phyloP scores from a whole-genome alignment of 352 stramenopile species.

The Thraustotheca clavata region DNA sequence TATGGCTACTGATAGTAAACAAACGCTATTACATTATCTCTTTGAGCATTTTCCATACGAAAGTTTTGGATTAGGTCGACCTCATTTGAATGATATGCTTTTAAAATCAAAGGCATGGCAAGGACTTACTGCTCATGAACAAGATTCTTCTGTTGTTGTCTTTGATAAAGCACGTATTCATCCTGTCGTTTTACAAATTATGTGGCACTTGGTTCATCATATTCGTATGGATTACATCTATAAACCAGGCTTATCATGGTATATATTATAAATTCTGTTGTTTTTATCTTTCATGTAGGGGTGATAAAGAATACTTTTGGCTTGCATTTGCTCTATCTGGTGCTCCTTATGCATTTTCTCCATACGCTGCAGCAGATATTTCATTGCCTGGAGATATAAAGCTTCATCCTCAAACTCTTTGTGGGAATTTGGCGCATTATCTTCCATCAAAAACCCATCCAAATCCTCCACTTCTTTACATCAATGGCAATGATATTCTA shows the following conservation, averaged over 20 bases:
- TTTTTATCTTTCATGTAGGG: slow-evolving; percentile 16
- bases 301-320: slow-evolving; percentile 72
- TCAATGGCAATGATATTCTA: slow-evolving; percentile 16
- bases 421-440: slow-evolving; percentile 58
- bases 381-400: slow-evolving; percentile 38
- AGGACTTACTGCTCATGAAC: slow-evolving; percentile 42
- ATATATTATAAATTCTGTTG: background rate
- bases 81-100: slow-evolving; percentile 24
- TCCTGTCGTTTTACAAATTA: slow-evolving; percentile 38
- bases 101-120: slow-evolving; percentile 36
- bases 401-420: slow-evolving; percentile 47
- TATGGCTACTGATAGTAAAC: background rate
- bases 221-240: slow-evolving; percentile 51
- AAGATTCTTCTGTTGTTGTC: slow-evolving; percentile 63
- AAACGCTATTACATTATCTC: slow-evolving; percentile 3
- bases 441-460: slow-evolving; percentile 25
- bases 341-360: slow-evolving; percentile 49
- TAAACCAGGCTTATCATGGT: slow-evolving; percentile 31
- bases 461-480: background rate
- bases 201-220: slow-evolving; percentile 60
- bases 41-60: slow-evolving; percentile 20
- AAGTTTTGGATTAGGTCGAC: slow-evolving; percentile 10
- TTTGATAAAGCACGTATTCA: slow-evolving; percentile 47
- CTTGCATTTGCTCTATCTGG: slow-evolving; percentile 53
- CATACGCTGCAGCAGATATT: slow-evolving; percentile 46